phyloP scores from a whole-genome alignment of 2,329 filamentous ascomycete genomes.

The Teratosphaeria pseudoeucalypti region DNA sequence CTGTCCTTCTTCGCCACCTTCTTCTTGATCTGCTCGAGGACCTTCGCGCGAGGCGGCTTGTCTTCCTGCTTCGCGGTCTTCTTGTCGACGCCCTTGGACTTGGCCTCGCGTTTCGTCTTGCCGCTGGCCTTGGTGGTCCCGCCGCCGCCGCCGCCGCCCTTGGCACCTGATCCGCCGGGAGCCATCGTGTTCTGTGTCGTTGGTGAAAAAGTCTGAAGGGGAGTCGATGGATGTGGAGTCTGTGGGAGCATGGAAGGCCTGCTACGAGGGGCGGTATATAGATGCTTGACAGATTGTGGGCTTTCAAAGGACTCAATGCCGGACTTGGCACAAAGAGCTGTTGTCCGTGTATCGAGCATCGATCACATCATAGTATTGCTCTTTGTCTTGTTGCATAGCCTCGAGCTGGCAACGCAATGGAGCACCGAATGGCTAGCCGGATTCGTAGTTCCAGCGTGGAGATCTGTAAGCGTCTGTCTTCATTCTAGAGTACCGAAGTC shows the following conservation, averaged over 20 bases:
- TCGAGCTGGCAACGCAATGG: background rate
- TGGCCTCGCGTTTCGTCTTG: background rate
- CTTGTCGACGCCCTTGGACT: constrained; percentile 1
- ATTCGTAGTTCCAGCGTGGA: too few relatives aligned
- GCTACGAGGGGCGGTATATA: background rate
- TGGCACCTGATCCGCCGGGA: background rate
- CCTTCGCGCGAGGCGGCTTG: background rate
- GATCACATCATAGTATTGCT: background rate
- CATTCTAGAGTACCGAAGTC: background rate
- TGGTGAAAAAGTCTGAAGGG: background rate
- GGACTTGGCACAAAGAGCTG: background rate
- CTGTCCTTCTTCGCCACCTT: constrained; percentile 1
- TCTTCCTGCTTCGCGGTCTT: background rate
- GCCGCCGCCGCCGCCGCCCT: background rate
- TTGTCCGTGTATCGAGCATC: background rate
- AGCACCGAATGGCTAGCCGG: background rate
- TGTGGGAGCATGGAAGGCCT: background rate
- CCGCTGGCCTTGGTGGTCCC: background rate
- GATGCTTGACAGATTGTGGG: background rate
- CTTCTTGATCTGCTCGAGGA: background rate
- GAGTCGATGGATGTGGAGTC: background rate
- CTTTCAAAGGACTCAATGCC: background rate
- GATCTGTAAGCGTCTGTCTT: background rate
- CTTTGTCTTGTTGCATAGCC: background rate
- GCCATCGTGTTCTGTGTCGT: background rate